Conservation (phyloP, 768 basidiomycete species). For the Serendipita sp. region DNA sequence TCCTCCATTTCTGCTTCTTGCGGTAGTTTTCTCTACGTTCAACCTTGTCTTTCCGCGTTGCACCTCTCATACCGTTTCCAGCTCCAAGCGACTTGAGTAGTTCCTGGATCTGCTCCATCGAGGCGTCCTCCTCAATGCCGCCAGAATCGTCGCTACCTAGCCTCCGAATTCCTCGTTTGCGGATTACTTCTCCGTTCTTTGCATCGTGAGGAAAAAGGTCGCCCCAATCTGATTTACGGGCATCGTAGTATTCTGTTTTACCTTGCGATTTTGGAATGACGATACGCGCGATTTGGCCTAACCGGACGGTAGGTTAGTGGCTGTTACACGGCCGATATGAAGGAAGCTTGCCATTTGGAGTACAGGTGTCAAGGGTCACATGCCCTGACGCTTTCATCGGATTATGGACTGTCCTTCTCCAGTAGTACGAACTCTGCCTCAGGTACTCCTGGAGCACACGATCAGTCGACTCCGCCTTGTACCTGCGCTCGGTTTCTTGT, state of each 20-base stretch:
- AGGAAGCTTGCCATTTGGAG: slow-evolving; percentile 45
- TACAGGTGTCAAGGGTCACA: slow-evolving; percentile 80
- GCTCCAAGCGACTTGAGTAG: background rate
- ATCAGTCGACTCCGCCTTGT: background rate
- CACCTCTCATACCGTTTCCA: background rate
- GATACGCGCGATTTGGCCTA: slow-evolving; percentile 82
- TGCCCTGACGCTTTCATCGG: slow-evolving; percentile 86
- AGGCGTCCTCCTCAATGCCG: background rate
- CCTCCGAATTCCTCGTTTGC: slow-evolving; percentile 14
- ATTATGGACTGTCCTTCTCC: slow-evolving; percentile 87
- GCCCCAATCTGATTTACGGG: slow-evolving; percentile 85
- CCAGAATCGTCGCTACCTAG: background rate
- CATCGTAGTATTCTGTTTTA: slow-evolving; percentile 90
- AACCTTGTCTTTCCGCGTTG: background rate
- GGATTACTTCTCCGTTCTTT: slow-evolving; percentile 59
- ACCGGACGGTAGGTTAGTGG: slow-evolving; percentile 3
- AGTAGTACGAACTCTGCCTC: slow-evolving; percentile 59
- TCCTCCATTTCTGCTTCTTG: background rate
- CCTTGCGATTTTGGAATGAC: slow-evolving; percentile 88
- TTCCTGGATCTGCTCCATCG: background rate
- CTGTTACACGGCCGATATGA: slow-evolving; percentile 6
- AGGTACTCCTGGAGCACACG: slow-evolving; percentile 36
- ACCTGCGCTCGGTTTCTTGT: background rate
- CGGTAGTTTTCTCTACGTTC: background rate
- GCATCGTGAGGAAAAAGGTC: slow-evolving; percentile 86